Conservation (phyloP, 257 asterid genomes). For the Galeopsis tetrahit region DNA sequence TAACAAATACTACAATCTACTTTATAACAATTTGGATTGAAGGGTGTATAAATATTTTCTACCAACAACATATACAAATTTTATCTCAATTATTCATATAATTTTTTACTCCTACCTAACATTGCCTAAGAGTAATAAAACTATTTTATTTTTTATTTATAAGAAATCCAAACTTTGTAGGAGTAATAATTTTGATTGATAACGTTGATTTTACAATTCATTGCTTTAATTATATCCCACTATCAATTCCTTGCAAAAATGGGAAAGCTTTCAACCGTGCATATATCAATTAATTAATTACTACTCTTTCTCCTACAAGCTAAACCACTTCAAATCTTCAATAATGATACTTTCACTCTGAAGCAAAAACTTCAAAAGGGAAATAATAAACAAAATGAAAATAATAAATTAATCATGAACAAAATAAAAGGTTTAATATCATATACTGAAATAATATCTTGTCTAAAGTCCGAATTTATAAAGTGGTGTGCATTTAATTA, state of each 20-base stretch:
- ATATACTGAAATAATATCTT: background rate
- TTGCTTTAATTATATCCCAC: slow-evolving; percentile 34
- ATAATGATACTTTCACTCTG: slow-evolving; percentile 37
- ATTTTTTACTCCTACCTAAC: too few relatives aligned
- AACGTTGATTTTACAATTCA: slow-evolving; percentile 21
- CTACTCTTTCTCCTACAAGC: slow-evolving; percentile 35
- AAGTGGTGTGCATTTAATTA: too few relatives aligned
- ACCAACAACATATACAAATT: too few relatives aligned
- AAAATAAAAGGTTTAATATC: slow-evolving; percentile 12
- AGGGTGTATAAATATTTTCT: too few relatives aligned
- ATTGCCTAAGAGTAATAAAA: too few relatives aligned
- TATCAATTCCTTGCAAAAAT: slow-evolving; percentile 28
- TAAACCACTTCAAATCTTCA: slow-evolving; percentile 31
- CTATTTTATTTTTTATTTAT: background rate
- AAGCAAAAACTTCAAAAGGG: background rate
- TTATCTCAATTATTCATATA: too few relatives aligned
- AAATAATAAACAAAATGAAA: background rate
- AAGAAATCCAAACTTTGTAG: background rate
- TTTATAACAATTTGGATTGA: too few relatives aligned
- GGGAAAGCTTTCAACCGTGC: slow-evolving; percentile 26
- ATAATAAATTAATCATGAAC: background rate
- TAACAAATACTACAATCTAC: too few relatives aligned
- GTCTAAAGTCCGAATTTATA: too few relatives aligned
- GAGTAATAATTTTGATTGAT: slow-evolving; percentile 28
- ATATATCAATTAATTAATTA: slow-evolving; percentile 1